These are phyloP conservation scores for Kazachstania viticola DNA, from an alignment of 805 yeast genomes.

Conservation along the genomic window DNA sequence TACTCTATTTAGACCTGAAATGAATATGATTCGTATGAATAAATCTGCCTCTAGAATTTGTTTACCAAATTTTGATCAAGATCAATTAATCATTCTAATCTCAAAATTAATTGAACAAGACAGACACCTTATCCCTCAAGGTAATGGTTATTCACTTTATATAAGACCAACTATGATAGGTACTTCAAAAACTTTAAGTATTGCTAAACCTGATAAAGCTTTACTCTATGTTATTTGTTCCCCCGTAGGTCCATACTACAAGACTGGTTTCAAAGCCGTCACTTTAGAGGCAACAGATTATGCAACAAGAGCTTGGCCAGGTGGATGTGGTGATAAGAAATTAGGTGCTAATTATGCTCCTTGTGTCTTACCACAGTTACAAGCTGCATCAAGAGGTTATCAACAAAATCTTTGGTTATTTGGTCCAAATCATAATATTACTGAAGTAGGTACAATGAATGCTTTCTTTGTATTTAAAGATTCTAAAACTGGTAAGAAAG, in stretches of 20 bases:
- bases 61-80: slow-evolving; percentile 74
- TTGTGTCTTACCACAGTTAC: slow-evolving; percentile 76
- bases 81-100: slow-evolving; percentile 61
- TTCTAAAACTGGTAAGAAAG: slow-evolving; percentile 63
- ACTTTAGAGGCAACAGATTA: slow-evolving; percentile 86
- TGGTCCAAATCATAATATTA: slow-evolving; percentile 73
- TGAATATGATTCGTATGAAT: slow-evolving; percentile 85
- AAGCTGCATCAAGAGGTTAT: slow-evolving; percentile 82
- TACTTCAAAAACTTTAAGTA: slow-evolving; percentile 80
- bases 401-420: slow-evolving; percentile 95
- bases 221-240: slow-evolving; percentile 77
- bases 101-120: slow-evolving; percentile 67
- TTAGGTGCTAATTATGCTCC: slow-evolving; percentile 98
- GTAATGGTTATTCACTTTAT: slow-evolving; percentile 82
- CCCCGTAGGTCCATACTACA: slow-evolving; percentile 93
- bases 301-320: slow-evolving; percentile 98
- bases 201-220: slow-evolving; percentile 69
- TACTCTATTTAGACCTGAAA: slow-evolving; percentile 81
- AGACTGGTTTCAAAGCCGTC: slow-evolving; percentile 95
- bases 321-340: slow-evolving; percentile 91
- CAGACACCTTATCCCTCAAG: slow-evolving; percentile 63
- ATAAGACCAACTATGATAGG: slow-evolving; percentile 93
- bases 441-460: slow-evolving; percentile 98
- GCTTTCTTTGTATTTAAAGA: slow-evolving; percentile 76
- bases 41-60: slow-evolving; percentile 81